Conservation (phyloP, 1,284 basidiomycete species). For the Papiliotrema flavescens region DNA sequence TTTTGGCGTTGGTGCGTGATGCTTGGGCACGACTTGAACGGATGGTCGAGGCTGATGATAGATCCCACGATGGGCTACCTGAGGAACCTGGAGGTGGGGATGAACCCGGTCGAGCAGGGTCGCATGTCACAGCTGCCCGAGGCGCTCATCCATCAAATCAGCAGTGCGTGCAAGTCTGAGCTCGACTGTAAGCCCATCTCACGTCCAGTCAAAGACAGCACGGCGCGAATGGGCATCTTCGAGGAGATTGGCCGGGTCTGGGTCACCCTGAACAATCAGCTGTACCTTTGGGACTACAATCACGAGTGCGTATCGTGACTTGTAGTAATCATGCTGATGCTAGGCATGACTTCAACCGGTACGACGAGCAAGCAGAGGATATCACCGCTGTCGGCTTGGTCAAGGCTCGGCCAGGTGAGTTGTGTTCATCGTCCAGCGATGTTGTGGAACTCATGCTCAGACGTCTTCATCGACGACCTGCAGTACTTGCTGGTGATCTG, state of each 20-base stretch:
- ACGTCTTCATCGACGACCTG: slow-evolving; percentile 91
- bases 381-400: slow-evolving; percentile 84
- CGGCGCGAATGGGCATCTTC: slow-evolving; percentile 74
- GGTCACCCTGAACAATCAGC: slow-evolving; percentile 90
- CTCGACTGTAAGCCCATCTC: neutral
- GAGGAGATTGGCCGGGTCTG: slow-evolving; percentile 92
- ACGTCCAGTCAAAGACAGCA: slow-evolving; percentile 31
- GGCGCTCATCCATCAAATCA: slow-evolving; percentile 41
- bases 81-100: slow-evolving; percentile 15
- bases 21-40: neutral
- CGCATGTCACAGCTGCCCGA: slow-evolving; percentile 36
- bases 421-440: neutral
- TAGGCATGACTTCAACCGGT: slow-evolving; percentile 57
- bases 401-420: slow-evolving; percentile 54
- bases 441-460: slow-evolving; percentile 23
- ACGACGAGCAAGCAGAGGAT: slow-evolving; percentile 84
- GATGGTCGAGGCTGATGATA: neutral
- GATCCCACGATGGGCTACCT: neutral
- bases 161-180: slow-evolving; percentile 22
- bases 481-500: slow-evolving; percentile 85
- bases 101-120: slow-evolving; percentile 20
- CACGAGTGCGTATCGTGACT: slow-evolving; percentile 64
- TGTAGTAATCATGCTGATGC: neutral
- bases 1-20: neutral
- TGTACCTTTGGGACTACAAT: slow-evolving; percentile 95